A percentile compares a stretch with the other conserved stretches of the same genome.
phyloP scores from a whole-genome alignment of 108 stramenopile species.

The Skeletonema costatum region DNA sequence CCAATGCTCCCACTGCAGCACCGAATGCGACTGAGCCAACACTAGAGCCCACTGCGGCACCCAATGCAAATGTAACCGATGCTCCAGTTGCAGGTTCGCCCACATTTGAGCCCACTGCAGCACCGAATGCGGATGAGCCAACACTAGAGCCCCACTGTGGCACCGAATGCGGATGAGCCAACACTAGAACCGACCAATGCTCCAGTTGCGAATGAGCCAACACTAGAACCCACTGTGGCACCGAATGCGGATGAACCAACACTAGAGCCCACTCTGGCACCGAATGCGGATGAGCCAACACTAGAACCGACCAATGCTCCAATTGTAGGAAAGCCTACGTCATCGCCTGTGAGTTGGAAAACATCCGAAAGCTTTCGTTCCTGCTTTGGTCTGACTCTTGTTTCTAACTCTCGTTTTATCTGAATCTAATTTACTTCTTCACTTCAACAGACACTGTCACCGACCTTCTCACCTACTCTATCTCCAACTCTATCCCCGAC shows the following conservation, averaged over 20 bases:
- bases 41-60: not conserved
- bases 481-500: not conserved
- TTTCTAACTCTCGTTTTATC: no score
- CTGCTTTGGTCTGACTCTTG: no score
- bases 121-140: not conserved
- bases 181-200: not conserved
- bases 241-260: not conserved
- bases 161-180: not conserved
- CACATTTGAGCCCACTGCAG: not conserved
- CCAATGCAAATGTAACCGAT: not conserved
- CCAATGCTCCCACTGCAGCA: not conserved
- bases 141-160: no score
- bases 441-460: not conserved
- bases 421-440: no score
- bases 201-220: not conserved
- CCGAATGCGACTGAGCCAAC: not conserved
- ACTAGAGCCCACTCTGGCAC: no score
- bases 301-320: not conserved
- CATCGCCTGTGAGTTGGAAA: no score
- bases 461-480: not conserved
- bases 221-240: not conserved
- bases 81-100: no score
- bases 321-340: not conserved
- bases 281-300: not conserved
- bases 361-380: no score